phyloP scores from a whole-genome alignment of 139 green algal genomes.

The Coccomyxa sp. region DNA sequence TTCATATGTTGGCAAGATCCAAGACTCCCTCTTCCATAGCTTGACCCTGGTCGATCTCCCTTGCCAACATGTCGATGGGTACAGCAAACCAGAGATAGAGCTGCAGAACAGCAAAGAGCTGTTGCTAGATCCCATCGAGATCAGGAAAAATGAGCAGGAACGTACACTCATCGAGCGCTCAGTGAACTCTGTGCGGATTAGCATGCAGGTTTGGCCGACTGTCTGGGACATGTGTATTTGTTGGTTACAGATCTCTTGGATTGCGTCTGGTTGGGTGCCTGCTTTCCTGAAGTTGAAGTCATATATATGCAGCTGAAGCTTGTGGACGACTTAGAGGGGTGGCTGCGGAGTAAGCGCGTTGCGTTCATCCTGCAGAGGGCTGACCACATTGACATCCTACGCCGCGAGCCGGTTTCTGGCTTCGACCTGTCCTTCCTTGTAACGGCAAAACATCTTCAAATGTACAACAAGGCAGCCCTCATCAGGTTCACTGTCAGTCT shows the following conservation, averaged over 20 bases:
- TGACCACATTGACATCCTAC: not conserved
- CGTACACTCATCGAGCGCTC: not conserved
- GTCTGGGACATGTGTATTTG: not conserved
- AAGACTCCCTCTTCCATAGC: not conserved
- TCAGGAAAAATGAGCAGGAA: not conserved
- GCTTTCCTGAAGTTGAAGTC: no score
- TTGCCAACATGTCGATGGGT: not conserved
- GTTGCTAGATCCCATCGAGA: not conserved
- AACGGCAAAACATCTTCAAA: not conserved
- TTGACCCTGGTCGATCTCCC: not conserved
- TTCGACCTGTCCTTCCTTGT: not conserved
- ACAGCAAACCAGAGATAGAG: slow-evolving; percentile 1
- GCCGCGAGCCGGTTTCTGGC: not conserved
- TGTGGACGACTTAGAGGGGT: not conserved
- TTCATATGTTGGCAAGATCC: not conserved
- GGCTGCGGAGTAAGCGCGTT: not conserved
- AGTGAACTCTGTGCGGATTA: not conserved
- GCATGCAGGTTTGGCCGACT: not conserved
- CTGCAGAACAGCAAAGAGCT: not conserved
- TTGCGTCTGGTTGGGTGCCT: no score
- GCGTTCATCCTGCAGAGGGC: not conserved
- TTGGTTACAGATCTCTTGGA: no score
- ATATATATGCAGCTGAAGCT: not conserved
- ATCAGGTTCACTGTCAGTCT: not conserved
- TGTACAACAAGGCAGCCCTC: not conserved